Base-by-base conservation (phyloP, 192 early-diverging fungal species). In the Martensiomyces pterosporus region DNA sequence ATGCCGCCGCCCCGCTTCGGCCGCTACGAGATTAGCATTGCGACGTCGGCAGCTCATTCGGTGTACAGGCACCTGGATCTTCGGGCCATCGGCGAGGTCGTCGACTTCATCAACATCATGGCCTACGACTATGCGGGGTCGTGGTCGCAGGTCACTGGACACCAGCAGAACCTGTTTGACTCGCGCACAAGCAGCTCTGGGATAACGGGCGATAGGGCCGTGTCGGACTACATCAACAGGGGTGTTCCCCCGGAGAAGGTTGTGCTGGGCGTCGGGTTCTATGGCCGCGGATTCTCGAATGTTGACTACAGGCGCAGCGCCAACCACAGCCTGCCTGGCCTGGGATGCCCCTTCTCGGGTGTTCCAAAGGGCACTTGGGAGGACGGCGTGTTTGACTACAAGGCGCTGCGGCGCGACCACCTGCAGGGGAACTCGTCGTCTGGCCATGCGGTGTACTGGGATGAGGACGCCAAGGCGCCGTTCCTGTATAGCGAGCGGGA, bases 211-310 rank as follows among this genome's bases (percentile, higher is more conserved):
- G 52, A 79, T 39, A 55, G 78, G 29, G 85, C 91, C 4, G 85
- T 98, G 9, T 72, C 77, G 3, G 73, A 79, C 43, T 93, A 85
- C 56, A 56, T 92, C 13, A 21, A 39, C 13, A 66, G 77, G 19
- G 92, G 93, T 4, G 85, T 95, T 16, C 89, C 90, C 2, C 58
- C 88, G 0, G 55, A 80, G 32, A 97, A 97, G 55, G 54, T 99
- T 22, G 85, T 94, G 1, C 78, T 98, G 41, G 97, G 97, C 12
- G 82, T 89, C 34, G 90, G 90, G 18, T 80, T 92, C 53, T 99
- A 96, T 70, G 93, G 90, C 2, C 81, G 97, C n/a, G 90, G 82
- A 3, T 99, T 99, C 69, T 77, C 79, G 48, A 89, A 90, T 47
- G 93, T 93, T 7, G 62, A 77, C 46, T 76, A 75, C 14, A 32